Conservation (phyloP, 2,329 filamentous ascomycete species). For the Colletotrichum siamense region DNA sequence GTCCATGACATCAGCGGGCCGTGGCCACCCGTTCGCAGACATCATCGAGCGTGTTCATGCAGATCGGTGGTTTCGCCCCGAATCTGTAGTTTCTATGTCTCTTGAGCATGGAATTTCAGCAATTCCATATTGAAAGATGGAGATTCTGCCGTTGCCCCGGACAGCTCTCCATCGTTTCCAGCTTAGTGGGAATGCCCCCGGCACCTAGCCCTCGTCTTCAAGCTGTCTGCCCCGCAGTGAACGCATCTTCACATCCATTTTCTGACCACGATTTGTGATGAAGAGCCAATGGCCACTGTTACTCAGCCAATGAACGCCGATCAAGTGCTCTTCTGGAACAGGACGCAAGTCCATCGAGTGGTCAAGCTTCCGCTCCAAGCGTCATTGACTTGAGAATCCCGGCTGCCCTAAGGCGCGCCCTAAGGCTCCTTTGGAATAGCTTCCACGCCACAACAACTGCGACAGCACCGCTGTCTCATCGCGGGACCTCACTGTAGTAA, state of each 20-base stretch:
- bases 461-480: background rate
- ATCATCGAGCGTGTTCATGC: background rate
- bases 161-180: background rate
- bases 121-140: background rate
- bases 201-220: background rate
- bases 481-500: background rate
- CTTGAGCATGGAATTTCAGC: background rate
- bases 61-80: constrained; percentile 1
- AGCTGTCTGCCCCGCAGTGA: background rate
- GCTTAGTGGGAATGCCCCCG: background rate
- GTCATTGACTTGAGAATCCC: background rate
- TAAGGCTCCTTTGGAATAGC: background rate
- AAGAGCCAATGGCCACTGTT: background rate
- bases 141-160: background rate
- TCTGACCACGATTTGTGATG: background rate
- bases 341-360: background rate
- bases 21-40: background rate
- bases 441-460: background rate
- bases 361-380: background rate
- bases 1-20: constrained; percentile 4
- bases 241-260: background rate
- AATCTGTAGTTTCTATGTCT: background rate
- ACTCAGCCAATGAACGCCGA: background rate
- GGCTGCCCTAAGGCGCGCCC: background rate
- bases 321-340: background rate